phyloP scores from a whole-genome alignment of 2,329 filamentous ascomycete species.

The Cordyceps fumosorosea region DNA sequence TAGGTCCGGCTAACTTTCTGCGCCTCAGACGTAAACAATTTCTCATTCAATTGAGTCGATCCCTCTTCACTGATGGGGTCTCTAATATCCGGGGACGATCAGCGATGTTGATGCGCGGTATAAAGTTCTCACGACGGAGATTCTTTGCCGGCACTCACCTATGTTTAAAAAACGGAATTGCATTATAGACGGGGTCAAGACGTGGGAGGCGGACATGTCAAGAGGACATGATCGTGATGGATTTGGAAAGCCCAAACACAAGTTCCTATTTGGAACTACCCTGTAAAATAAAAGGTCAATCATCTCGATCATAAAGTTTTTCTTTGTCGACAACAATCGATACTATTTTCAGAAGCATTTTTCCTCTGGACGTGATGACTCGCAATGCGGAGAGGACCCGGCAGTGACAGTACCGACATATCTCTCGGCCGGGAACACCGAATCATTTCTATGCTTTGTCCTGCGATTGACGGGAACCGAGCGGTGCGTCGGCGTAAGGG shows the following conservation, averaged over 20 bases:
- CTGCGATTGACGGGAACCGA: not conserved
- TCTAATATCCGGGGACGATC: slow-evolving; percentile 14
- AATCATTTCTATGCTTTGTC: not conserved
- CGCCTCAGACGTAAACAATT: slow-evolving; percentile 31
- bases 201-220: slow-evolving; percentile 21
- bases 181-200: slow-evolving; percentile 15
- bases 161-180: slow-evolving; percentile 15
- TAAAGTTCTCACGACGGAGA: slow-evolving; percentile 7
- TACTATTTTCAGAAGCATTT: not conserved
- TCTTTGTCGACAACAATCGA: slow-evolving; percentile 19
- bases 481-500: not conserved
- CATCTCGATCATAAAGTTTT: slow-evolving; percentile 29
- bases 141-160: slow-evolving; percentile 6
- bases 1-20: not conserved
- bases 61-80: slow-evolving; percentile 14
- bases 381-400: not conserved
- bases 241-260: slow-evolving; percentile 27
- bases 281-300: slow-evolving; percentile 40
- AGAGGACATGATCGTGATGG: slow-evolving; percentile 29
- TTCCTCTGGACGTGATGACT: not conserved
- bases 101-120: slow-evolving; percentile 13
- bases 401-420: not conserved
- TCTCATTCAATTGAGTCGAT: slow-evolving; percentile 16
- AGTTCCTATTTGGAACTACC: slow-evolving; percentile 28
- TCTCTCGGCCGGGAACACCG: not conserved